A percentile compares a stretch with the other conserved stretches of the same genome.
These are phyloP conservation scores for Pichia sp. DNA, from an alignment of 1,139 yeast species.

Conservation along the genomic window DNA sequence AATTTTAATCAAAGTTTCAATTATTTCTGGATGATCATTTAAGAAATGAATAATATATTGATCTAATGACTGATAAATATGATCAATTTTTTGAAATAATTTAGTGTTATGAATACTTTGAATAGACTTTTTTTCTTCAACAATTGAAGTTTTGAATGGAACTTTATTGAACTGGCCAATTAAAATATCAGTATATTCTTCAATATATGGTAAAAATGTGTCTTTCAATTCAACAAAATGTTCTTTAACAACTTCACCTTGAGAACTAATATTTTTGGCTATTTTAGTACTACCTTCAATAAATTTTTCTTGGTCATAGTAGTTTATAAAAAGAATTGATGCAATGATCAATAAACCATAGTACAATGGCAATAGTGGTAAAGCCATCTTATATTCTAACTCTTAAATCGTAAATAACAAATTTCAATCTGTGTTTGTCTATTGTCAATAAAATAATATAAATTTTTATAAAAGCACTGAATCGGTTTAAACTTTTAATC, in stretches of 20 bases:
- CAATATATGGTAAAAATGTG: not conserved
- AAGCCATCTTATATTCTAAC: constrained; percentile 1
- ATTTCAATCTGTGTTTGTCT: too few species aligned
- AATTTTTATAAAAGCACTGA: too few species aligned
- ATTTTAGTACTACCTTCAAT: constrained; percentile 6
- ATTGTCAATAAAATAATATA: too few species aligned
- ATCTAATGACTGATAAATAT: not conserved
- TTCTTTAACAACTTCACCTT: not conserved
- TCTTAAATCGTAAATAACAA: too few species aligned
- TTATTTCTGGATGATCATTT: not conserved
- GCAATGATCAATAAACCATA: constrained; percentile 8
- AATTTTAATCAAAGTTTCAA: not conserved
- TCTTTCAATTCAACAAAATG: not conserved
- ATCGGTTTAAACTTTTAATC: too few species aligned
- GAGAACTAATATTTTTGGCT: not conserved
- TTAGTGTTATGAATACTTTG: not conserved
- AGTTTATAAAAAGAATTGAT: constrained; percentile 8
- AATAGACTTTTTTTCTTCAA: not conserved
- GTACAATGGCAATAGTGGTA: constrained; percentile 8
- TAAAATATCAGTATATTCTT: constrained; percentile 1
- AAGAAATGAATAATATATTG: not conserved
- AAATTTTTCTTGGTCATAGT: constrained; percentile 2
- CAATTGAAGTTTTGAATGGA: not conserved
- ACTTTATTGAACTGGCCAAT: not conserved
- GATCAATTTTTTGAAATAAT: not conserved